Conservation (phyloP, 108 stramenopile species). For the Pinguiococcus pyrenoidosus region DNA sequence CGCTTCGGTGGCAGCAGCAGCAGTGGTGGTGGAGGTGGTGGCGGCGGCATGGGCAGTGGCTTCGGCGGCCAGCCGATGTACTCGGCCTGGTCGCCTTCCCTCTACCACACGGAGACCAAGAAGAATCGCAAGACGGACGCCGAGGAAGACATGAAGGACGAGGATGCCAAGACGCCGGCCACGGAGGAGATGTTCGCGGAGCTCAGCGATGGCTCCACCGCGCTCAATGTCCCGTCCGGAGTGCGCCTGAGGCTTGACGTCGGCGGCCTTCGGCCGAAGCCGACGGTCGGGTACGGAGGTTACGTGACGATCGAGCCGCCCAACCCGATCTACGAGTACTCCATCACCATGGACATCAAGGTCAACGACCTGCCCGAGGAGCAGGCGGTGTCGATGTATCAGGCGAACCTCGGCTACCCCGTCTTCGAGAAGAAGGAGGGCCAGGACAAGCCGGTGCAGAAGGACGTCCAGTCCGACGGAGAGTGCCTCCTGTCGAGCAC, state of each 20-base stretch:
- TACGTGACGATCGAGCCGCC: background rate
- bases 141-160: constrained; percentile 2
- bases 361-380: background rate
- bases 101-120: no score
- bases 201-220: background rate
- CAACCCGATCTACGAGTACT: background rate
- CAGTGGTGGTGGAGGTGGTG: no score
- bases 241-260: no score
- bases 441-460: no score
- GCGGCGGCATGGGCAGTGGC: no score
- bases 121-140: no score
- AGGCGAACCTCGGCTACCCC: background rate
- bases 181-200: background rate
- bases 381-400: background rate
- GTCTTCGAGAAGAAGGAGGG: background rate
- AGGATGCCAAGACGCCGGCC: background rate
- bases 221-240: no score
- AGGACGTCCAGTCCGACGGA: constrained; percentile 3
- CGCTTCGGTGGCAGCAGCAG: no score
- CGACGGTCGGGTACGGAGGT: background rate
- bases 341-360: constrained; percentile 13
- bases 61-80: no score
- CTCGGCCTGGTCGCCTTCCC: no score
- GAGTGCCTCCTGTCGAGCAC: background rate
- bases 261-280: no score